Evolutionary conservation across 2,329 filamentous ascomycete genomes (phyloP).

Genomic region (Tolypocladium guangdongense): DNA sequence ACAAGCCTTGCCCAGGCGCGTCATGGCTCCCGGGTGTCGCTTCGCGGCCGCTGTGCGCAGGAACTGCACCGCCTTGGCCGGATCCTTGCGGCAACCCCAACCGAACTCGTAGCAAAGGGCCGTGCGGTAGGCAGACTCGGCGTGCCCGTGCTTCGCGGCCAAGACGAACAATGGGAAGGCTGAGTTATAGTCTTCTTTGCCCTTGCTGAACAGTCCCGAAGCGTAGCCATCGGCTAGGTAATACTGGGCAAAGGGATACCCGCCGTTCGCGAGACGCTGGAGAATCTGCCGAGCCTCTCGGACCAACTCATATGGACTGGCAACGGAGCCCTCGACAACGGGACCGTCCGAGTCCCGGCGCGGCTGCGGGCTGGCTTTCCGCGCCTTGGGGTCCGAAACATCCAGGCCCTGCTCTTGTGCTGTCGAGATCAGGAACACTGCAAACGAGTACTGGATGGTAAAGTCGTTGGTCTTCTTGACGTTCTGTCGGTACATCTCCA

Average conservation of each 20-base stretch:
- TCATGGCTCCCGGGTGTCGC: constrained; percentile 90
- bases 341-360: constrained; percentile 36
- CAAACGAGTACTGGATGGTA: constrained; percentile 90
- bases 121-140: constrained; percentile 87
- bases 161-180: constrained; percentile 89
- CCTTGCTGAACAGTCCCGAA: constrained; percentile 90
- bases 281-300: constrained; percentile 84
- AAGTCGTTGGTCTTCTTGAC: constrained; percentile 94
- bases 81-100: constrained; percentile 87
- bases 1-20: constrained; percentile 82
- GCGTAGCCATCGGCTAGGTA: constrained; percentile 92
- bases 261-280: constrained; percentile 72
- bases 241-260: constrained; percentile 96
- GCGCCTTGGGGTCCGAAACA: constrained; percentile 32
- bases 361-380: constrained; percentile 35
- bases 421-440: constrained; percentile 83
- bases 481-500: constrained; percentile 95
- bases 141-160: constrained; percentile 93
- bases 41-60: constrained; percentile 85
- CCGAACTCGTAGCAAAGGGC: constrained; percentile 96
- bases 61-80: constrained; percentile 86
- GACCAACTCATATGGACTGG: constrained; percentile 57
- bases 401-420: constrained; percentile 66
- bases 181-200: constrained; percentile 80
- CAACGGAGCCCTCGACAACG: constrained; percentile 31